These are phyloP conservation scores for cucumber (Cucumis sativus) DNA, from an alignment of 306 rosid genomes.

Conservation along the genomic window DNA sequence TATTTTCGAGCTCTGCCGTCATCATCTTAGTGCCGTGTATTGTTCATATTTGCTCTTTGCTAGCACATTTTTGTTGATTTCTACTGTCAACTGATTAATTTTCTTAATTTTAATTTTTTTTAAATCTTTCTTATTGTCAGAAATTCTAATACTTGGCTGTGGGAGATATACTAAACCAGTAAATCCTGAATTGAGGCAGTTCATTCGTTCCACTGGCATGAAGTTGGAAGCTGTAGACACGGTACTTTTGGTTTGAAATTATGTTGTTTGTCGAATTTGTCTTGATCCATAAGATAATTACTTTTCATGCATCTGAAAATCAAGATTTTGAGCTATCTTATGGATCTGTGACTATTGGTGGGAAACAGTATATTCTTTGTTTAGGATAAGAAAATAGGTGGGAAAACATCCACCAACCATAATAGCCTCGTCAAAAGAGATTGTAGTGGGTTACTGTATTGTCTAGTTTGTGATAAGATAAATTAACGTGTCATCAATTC, in stretches of 20 bases:
- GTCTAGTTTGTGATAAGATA: neutral
- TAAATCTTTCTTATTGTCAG: constrained; percentile 23
- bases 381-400: neutral
- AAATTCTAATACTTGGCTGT: constrained; percentile 81
- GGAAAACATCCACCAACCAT: neutral
- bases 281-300: neutral
- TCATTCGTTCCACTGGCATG: constrained; percentile 67
- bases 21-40: neutral
- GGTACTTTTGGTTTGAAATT: constrained; percentile 32
- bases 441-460: neutral
- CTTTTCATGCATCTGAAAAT: neutral
- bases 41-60: neutral
- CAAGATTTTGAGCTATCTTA: neutral
- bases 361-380: neutral
- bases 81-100: neutral
- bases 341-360: neutral
- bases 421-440: neutral
- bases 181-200: constrained; percentile 50
- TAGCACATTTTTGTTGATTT: neutral
- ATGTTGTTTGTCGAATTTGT: neutral
- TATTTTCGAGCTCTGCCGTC: neutral
- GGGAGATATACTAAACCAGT: constrained; percentile 63
- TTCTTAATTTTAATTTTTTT: neutral
- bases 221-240: constrained; percentile 77
- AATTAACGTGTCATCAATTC: neutral